Base-by-base conservation (phyloP, 1,284 basidiomycete species). In the Ceratobasidium sp. region DNA sequence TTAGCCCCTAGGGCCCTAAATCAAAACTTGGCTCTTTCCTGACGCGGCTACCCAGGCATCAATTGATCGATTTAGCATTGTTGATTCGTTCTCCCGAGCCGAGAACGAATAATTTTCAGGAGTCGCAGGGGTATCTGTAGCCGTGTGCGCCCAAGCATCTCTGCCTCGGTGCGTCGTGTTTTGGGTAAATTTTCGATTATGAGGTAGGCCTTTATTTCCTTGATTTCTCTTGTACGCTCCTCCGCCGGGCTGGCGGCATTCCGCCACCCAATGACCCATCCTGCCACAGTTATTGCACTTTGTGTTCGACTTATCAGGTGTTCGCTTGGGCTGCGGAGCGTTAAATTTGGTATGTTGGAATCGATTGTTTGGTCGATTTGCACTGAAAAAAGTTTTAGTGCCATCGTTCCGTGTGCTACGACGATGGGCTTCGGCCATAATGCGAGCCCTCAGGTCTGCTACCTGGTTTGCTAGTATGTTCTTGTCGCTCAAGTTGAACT, bases 261-360 rank as follows among this genome's bases (percentile, higher is more conserved):
- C 63, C 2, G 47, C 49, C 5, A 35, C 51, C 65, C 65, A 54
- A 53, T 68, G 65, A 11, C 65, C 65, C 23, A 68, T 31, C 28
- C n/a, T 26, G n/a, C 65, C 35, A 26, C 65, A 68, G n/a, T 68
- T 68, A 49, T 68, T 68, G 33, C 65, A 68, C 23, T 68, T 68
- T 4, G 65, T 31, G 31, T 54, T 68, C 2, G 65, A 53, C 23
- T 54, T 68, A 39, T 68, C 65, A 23, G 65, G 49, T 3, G 56
- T 33, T 13, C 39, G 37, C 15, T 17, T 64, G 5, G 54, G 11
- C 10, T 17, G n/a, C n/a, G 37, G 61, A 37, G 17, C 17, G 3
- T 35, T 31, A 6, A 20, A 31, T 15, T 15, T 11, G n/a, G 31
- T 5, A 17, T 35, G 11, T 4, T 15, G 26, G 28, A 60, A 31